Evolutionary conservation across 169 alveolate genomes (phyloP).

Genomic region (Plasmodium ovale): DNA sequence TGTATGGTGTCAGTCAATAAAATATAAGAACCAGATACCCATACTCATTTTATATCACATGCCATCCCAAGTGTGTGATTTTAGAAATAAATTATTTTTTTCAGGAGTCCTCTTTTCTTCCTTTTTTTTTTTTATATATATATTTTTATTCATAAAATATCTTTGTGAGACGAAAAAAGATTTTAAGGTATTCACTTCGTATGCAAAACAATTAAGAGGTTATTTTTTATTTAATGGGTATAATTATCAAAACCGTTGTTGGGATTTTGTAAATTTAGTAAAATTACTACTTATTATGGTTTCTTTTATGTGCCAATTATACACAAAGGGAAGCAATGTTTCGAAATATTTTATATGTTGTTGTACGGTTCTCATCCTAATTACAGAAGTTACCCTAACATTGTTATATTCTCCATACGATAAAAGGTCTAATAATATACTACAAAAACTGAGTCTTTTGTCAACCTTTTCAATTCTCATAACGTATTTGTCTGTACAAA

Average conservation of each 20-base stretch:
- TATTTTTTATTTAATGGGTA: constrained; percentile 72
- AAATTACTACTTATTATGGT: constrained; percentile 34
- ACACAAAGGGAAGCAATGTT: constrained; percentile 32
- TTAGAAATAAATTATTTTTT: constrained; percentile 74
- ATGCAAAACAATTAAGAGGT: constrained; percentile 24
- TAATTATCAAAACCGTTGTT: constrained; percentile 72
- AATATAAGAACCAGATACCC: constrained; percentile 77
- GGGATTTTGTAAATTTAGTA: constrained; percentile 51
- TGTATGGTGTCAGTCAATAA: constrained; percentile 83
- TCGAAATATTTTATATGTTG: constrained; percentile 70
- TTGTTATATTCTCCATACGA: constrained; percentile 72
- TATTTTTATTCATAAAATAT: constrained; percentile 23
- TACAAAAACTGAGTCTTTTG: constrained; percentile 32
- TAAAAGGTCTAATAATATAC: constrained; percentile 64
- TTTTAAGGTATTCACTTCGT: constrained; percentile 37
- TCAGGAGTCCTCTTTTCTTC: constrained; percentile 41
- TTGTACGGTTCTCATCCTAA: constrained; percentile 33
- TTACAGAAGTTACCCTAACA: constrained; percentile 41
- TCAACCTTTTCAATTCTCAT: constrained; percentile 55
- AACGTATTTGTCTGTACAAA: constrained; percentile 33
- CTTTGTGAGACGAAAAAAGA: constrained; percentile 15
- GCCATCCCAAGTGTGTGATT: constrained; percentile 81
- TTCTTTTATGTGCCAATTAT: constrained; percentile 48
- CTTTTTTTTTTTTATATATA: constrained; percentile 20
- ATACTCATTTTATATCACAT: constrained; percentile 78